These are phyloP conservation scores for Rhododendron williamsianum DNA, from an alignment of 148 eudicot species.

Conservation along the genomic window DNA sequence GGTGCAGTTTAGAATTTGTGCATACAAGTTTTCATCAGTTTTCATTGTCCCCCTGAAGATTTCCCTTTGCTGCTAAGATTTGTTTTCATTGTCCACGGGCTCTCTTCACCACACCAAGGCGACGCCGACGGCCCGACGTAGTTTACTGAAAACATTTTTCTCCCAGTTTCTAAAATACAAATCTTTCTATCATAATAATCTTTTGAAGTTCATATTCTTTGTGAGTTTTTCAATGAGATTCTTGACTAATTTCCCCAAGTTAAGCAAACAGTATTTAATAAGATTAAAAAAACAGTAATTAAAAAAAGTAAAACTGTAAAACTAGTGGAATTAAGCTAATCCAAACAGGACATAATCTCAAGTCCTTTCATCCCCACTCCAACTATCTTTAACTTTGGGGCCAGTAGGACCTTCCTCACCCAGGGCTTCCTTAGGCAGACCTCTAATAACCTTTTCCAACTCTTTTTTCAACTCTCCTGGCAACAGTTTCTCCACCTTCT, in stretches of 20 bases:
- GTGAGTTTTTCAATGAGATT: background rate
- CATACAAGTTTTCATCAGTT: background rate
- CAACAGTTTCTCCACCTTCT: slow-evolving; percentile 10
- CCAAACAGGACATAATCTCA: background rate
- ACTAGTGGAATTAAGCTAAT: background rate
- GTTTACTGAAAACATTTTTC: background rate
- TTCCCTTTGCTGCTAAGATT: background rate
- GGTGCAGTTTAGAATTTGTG: background rate
- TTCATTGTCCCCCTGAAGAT: background rate
- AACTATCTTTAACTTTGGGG: background rate
- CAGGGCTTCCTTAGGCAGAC: slow-evolving; percentile 18
- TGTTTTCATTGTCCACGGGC: background rate
- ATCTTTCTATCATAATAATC: background rate
- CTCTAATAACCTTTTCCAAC: slow-evolving; percentile 10
- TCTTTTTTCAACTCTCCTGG: background rate
- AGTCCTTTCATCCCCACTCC: background rate
- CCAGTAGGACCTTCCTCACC: slow-evolving; percentile 14
- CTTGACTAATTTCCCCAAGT: background rate
- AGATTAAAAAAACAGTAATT: too few species aligned
- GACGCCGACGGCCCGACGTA: background rate
- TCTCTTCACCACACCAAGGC: background rate
- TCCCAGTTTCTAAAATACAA: background rate
- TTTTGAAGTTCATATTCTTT: background rate
- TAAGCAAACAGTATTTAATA: background rate
- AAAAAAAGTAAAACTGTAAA: background rate